Evolutionary conservation across 108 stramenopile genomes (phyloP), one percentile per base, ranked within the genome.

Genomic region (Ochromonas danica): DNA sequence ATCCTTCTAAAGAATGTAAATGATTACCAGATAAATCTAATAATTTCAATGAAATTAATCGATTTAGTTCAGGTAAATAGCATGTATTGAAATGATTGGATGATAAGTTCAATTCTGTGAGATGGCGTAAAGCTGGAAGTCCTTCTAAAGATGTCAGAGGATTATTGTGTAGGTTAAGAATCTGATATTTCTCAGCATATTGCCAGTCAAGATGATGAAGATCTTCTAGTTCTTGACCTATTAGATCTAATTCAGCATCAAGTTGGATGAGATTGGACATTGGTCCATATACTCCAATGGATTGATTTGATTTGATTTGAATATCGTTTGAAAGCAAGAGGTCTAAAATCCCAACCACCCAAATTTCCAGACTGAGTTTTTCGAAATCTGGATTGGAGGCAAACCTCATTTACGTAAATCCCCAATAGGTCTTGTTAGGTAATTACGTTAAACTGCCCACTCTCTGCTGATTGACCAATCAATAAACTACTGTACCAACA

Each of bases 201-300:
- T 57, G 10, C 51, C 51, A 57, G 22, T 57, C 51, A 10, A 57
- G 17, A 17, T 57, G 51, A 22, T 22, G 51, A 10, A 57, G 51
- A 22, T 57, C 22, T 10, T 10, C 51, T 17, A 57, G 10, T 10
- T 57, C 51, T 22, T 57, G 51, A 17, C 51, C 51, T 17, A 57
- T 57, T 22, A 57, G 51, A 57, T 57, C 51, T 22, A 57, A 57
- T 57, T 57, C 51, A n/a, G n/a, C n/a, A n/a, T n/a, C n/a, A n/a
- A n/a, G n/a, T n/a, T n/a, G n/a, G n/a, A n/a, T n/a, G n/a, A n/a
- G n/a, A n/a, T n/a, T n/a, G n/a, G n/a, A n/a, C n/a, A n/a, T n/a
- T n/a, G n/a, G n/a, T n/a, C n/a, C n/a, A n/a, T n/a, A n/a, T n/a
- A n/a, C n/a, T n/a, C n/a, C n/a, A n/a, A n/a, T n/a, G n/a, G n/a